These are phyloP conservation scores for Saturnispora dispora DNA, from an alignment of 805 yeast genomes.

Conservation along the genomic window DNA sequence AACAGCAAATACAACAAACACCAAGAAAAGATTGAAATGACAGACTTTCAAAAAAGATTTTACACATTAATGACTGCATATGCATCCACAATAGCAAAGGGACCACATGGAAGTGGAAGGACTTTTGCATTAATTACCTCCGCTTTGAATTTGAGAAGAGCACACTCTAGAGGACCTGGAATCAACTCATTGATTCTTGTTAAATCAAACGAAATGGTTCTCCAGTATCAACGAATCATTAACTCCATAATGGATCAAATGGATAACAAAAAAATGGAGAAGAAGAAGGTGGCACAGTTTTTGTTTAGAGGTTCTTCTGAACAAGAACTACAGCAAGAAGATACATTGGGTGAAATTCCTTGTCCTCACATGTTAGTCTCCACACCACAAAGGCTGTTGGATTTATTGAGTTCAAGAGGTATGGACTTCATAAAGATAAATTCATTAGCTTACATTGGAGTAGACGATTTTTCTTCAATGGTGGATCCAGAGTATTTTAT, in stretches of 20 bases:
- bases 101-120: slow-evolving; percentile 26
- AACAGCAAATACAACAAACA: not conserved
- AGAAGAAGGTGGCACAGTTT: slow-evolving; percentile 22
- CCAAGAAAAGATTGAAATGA: slow-evolving; percentile 13
- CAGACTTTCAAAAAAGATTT: slow-evolving; percentile 25
- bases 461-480: slow-evolving; percentile 29
- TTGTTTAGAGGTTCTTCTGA: slow-evolving; percentile 22
- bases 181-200: slow-evolving; percentile 26
- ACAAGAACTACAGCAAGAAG: slow-evolving; percentile 22
- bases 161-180: slow-evolving; percentile 19
- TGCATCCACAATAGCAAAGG: slow-evolving; percentile 26
- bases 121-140: slow-evolving; percentile 22
- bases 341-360: slow-evolving; percentile 15
- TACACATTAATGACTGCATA: slow-evolving; percentile 20
- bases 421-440: slow-evolving; percentile 24
- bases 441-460: slow-evolving; percentile 22
- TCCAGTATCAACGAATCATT: slow-evolving; percentile 17
- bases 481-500: slow-evolving; percentile 16
- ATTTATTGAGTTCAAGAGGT: slow-evolving; percentile 26
- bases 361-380: slow-evolving; percentile 27
- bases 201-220: slow-evolving; percentile 21
- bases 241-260: slow-evolving; percentile 9
- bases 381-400: slow-evolving; percentile 31
- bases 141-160: slow-evolving; percentile 20
- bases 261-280: not conserved